phyloP scores from a whole-genome alignment of 2,329 filamentous ascomycete genomes.

The Fusarium hostae region DNA sequence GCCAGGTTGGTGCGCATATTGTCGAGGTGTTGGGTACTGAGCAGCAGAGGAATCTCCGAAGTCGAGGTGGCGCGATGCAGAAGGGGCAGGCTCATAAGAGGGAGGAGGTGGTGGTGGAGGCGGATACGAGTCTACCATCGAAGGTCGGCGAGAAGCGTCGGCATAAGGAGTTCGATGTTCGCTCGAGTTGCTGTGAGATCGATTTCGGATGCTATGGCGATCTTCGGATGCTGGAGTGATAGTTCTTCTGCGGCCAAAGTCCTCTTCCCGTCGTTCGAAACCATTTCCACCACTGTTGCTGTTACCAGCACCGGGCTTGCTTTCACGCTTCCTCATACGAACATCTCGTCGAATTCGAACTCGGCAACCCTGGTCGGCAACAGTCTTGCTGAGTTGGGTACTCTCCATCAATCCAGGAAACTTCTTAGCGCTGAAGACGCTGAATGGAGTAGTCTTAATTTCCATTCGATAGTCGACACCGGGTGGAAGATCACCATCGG shows the following conservation, averaged over 20 bases:
- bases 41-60: constrained; percentile 50
- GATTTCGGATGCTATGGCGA: constrained; percentile 56
- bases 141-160: constrained; percentile 59
- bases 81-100: constrained; percentile 46
- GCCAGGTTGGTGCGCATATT: constrained; percentile 52
- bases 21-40: constrained; percentile 50
- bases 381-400: constrained; percentile 86
- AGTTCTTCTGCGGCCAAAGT: constrained; percentile 57
- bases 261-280: constrained; percentile 72
- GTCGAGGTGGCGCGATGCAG: constrained; percentile 48
- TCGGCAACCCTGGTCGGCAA: constrained; percentile 96
- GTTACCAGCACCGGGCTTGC: constrained; percentile 64
- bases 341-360: constrained; percentile 96
- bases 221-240: constrained; percentile 51
- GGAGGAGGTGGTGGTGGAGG: constrained; percentile 53
- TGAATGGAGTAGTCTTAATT: constrained; percentile 87
- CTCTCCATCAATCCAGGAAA: constrained; percentile 94
- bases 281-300: constrained; percentile 56
- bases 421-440: constrained; percentile 96
- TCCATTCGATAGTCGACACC: constrained; percentile 86
- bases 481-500: constrained; percentile 58
- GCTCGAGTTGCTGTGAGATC: constrained; percentile 70
- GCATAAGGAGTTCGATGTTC: constrained; percentile 58
- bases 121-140: constrained; percentile 58
- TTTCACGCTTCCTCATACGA: constrained; percentile 85